phyloP scores from a whole-genome alignment of 208 protist species.

The Leishmania martiniquensis region DNA sequence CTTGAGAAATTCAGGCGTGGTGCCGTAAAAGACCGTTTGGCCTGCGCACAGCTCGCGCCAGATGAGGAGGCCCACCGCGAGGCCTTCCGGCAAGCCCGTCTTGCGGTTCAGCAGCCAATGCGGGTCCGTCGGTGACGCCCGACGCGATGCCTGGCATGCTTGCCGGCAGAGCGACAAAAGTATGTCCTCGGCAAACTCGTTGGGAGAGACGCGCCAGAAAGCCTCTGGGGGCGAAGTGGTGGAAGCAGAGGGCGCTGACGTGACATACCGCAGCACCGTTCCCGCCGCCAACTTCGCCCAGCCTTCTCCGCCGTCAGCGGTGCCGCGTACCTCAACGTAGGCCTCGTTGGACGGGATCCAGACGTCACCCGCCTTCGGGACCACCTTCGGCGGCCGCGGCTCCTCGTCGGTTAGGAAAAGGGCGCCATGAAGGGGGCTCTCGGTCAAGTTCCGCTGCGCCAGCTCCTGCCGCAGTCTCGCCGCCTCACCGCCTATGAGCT shows the following conservation, averaged over 20 bases:
- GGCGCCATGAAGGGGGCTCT: constrained; percentile 38
- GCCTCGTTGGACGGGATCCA: constrained; percentile 46
- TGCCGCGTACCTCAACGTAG: constrained; percentile 19
- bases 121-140: constrained; percentile 38
- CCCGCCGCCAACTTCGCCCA: constrained; percentile 34
- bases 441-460: constrained; percentile 41
- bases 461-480: constrained; percentile 50
- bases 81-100: constrained; percentile 33
- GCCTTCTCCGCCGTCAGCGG: not conserved
- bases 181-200: constrained; percentile 62
- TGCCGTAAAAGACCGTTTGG: constrained; percentile 50
- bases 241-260: not conserved
- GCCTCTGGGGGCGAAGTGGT: not conserved
- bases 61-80: constrained; percentile 34
- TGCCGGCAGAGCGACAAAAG: constrained; percentile 58
- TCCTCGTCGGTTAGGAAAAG: constrained; percentile 26
- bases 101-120: constrained; percentile 56
- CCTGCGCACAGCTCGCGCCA: constrained; percentile 41
- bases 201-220: constrained; percentile 12
- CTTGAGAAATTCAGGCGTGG: constrained; percentile 52
- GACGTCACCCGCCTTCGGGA: constrained; percentile 28
- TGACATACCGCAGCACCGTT: constrained; percentile 38
- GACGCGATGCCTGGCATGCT: constrained; percentile 43
- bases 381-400: constrained; percentile 21
- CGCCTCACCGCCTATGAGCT: constrained; percentile 37